Evolutionary conservation across 1,139 yeast species (phyloP), one percentile per base, ranked within the genome.

Genomic region (Candida glucosophila): DNA sequence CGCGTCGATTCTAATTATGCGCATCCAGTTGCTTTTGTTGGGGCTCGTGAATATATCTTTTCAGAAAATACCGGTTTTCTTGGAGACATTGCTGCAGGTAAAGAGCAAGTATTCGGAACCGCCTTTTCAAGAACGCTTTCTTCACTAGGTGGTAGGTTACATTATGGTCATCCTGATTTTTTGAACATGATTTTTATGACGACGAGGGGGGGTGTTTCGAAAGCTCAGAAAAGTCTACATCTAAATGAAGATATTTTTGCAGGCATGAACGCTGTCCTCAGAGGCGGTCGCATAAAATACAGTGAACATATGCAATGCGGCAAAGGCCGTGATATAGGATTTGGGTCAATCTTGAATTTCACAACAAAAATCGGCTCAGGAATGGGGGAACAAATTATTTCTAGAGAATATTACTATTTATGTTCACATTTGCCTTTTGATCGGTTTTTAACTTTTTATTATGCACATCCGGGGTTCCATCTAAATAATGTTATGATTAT

Each of bases 11-110:
- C 25, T 13, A 24, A n/a, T 18, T 49, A 43, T 4, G 45, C 50
- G 4, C 43, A 43, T 11, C 85, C 88, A 0, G 86, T 85, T 5
- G 95, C 95, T 0, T 81, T 85, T 29, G 64, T 85, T 17, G 95
- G 95, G 0, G 90, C 95, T 0, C 64, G 95, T 38, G 95, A 85
- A 43, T 82, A 82, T 40, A 81, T 85, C 2, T 85, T 85, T 43
- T 80, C 93, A 0, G 95, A 83, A 46, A 79, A 79, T 39, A 72
- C 79, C 29, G 95, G 95, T 5, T 77, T 83, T 3, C 54, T 85
- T 13, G 95, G 95, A 2, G 95, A 85, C 49, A 77, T 85, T 29
- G 94, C 95, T 1, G 95, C 95, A 2, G 93, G 94, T 0, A 85
- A 85, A 43, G 95, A 85, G 43, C 94, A 85, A 47, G 85, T 95